Conservation (phyloP, 306 rosid species). For the Rubus parviflorus region DNA sequence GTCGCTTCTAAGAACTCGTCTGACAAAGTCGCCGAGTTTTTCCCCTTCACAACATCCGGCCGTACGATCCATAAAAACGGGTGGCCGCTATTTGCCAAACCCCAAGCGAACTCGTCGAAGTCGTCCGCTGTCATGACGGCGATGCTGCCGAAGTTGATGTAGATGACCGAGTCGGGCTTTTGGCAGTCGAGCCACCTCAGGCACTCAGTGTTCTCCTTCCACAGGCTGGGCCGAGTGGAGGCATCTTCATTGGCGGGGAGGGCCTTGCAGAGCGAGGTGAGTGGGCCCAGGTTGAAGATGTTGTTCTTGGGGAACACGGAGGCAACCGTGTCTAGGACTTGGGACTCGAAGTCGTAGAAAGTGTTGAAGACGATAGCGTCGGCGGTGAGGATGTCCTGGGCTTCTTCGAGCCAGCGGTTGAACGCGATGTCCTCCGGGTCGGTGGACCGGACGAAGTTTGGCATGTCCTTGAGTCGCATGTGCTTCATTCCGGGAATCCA, state of each 20-base stretch:
- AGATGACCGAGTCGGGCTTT: slow-evolving; percentile 1
- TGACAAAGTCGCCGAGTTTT: not conserved
- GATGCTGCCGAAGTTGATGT: slow-evolving; percentile 23
- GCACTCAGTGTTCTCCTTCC: slow-evolving; percentile 26
- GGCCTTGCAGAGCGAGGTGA: not conserved
- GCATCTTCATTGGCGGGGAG: not conserved
- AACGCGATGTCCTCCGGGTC: slow-evolving; percentile 22
- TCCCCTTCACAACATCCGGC: slow-evolving; percentile 12
- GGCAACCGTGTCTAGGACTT: not conserved
- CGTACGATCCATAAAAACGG: slow-evolving; percentile 12
- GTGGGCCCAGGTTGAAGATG: slow-evolving; percentile 16
- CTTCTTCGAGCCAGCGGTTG: slow-evolving; percentile 29
- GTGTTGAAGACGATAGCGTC: slow-evolving; percentile 23
- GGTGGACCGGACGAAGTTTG: slow-evolving; percentile 20
- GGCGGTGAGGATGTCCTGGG: slow-evolving; percentile 11
- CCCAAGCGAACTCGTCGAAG: slow-evolving; percentile 24
- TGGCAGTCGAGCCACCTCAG: slow-evolving; percentile 21
- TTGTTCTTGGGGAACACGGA: slow-evolving; percentile 12
- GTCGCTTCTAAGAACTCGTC: not conserved
- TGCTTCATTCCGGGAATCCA: slow-evolving; percentile 17
- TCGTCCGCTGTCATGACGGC: slow-evolving; percentile 16
- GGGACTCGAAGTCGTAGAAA: slow-evolving; percentile 17
- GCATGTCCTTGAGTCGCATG: slow-evolving; percentile 30
- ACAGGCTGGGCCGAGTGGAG: slow-evolving; percentile 2
- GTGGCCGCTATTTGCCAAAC: slow-evolving; percentile 18